These are phyloP conservation scores for Pythium sp. DNA, from an alignment of 352 stramenopile genomes.

Conservation along the genomic window DNA sequence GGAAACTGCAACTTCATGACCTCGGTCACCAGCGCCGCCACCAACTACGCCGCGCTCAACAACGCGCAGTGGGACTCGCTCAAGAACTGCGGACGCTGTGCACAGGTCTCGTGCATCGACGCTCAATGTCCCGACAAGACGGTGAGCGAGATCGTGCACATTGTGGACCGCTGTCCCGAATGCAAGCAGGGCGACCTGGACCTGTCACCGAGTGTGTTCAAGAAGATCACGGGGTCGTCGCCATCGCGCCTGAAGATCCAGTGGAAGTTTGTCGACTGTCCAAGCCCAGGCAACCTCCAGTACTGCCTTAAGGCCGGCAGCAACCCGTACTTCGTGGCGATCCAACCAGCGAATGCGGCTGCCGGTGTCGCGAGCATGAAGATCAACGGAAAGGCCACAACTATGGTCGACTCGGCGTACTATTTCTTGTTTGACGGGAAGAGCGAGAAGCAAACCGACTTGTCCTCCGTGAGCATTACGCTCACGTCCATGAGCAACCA, in stretches of 20 bases:
- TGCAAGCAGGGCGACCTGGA: no score
- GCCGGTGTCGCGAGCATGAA: slow-evolving; percentile 51
- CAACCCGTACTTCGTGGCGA: slow-evolving; percentile 52
- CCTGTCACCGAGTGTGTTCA: no score
- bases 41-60: slow-evolving; percentile 56
- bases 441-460: no score
- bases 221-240: slow-evolving; percentile 48
- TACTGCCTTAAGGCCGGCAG: slow-evolving; percentile 71
- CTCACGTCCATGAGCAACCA: no score
- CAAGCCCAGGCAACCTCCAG: slow-evolving; percentile 45
- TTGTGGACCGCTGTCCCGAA: no score
- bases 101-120: no score
- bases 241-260: slow-evolving; percentile 51
- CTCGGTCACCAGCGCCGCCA: slow-evolving; percentile 19
- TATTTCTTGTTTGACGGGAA: no score
- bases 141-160: no score
- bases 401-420: slow-evolving; percentile 64
- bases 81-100: no score
- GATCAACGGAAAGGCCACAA: slow-evolving; percentile 54
- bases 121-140: no score
- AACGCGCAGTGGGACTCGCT: no score
- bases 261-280: slow-evolving; percentile 75
- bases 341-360: slow-evolving; percentile 59
- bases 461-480: no score
- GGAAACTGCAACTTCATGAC: slow-evolving; percentile 64